Evolutionary conservation across 2,329 filamentous ascomycete genomes (phyloP).

Genomic region (Nigrospora osmanthi): DNA sequence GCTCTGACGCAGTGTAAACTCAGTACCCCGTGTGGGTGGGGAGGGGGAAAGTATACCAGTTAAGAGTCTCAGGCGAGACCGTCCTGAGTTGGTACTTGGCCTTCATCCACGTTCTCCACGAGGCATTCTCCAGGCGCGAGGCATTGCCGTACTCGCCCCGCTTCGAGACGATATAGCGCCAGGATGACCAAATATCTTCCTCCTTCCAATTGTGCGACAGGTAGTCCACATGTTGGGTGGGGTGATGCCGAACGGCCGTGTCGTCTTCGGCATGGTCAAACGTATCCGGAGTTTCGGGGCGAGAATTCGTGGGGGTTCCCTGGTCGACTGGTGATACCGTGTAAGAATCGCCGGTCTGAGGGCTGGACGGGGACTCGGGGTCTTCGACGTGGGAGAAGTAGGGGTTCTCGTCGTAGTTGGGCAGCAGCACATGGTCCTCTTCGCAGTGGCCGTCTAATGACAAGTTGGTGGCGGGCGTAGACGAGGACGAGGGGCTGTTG

Average conservation of each 20-base stretch:
- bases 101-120: slow-evolving; percentile 96
- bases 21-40: neutral
- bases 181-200: slow-evolving; percentile 96
- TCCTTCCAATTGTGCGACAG: slow-evolving; percentile 89
- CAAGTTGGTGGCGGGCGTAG: slow-evolving; percentile 56
- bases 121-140: slow-evolving; percentile 84
- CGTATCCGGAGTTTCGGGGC: slow-evolving; percentile 49
- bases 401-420: slow-evolving; percentile 36
- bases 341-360: slow-evolving; percentile 40
- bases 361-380: slow-evolving; percentile 42
- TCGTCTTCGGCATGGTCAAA: slow-evolving; percentile 68
- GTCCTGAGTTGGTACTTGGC: slow-evolving; percentile 80
- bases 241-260: slow-evolving; percentile 63
- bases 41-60: slow-evolving; percentile 58
- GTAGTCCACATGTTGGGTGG: slow-evolving; percentile 89
- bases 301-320: slow-evolving; percentile 40
- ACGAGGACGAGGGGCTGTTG: slow-evolving; percentile 49
- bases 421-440: slow-evolving; percentile 33
- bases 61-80: slow-evolving; percentile 82
- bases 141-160: slow-evolving; percentile 73
- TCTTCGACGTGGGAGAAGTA: slow-evolving; percentile 39
- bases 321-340: slow-evolving; percentile 46
- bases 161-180: slow-evolving; percentile 84
- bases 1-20: neutral
- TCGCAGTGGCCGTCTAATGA: slow-evolving; percentile 53